Percentiles rank a stretch among this genome's conserved stretches.
Evolutionary conservation across 306 rosid species (phyloP).

Genomic region (Neltuma alba): DNA sequence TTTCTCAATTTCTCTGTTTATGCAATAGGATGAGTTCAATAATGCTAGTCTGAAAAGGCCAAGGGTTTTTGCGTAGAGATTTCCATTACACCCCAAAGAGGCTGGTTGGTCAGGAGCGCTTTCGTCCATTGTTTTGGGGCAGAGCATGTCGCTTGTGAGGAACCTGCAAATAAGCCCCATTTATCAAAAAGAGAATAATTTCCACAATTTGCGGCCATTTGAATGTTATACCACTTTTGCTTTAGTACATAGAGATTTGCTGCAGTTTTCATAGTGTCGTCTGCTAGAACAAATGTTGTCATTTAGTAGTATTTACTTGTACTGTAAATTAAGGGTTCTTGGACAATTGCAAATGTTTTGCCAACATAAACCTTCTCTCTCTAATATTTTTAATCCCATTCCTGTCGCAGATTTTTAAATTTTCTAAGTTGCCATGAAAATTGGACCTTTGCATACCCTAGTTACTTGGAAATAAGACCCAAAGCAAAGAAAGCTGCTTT

Average conservation of each 20-base stretch:
- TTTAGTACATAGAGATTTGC: conserved; percentile 5
- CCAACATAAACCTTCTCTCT: not conserved
- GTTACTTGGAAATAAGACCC: not conserved
- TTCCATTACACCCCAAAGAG: conserved; percentile 11
- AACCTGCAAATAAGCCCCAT: not conserved
- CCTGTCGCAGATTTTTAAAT: not conserved
- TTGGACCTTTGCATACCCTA: not conserved
- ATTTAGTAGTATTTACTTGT: not conserved
- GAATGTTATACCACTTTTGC: conserved; percentile 9
- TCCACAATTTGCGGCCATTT: not conserved
- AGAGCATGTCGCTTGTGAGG: conserved; percentile 4
- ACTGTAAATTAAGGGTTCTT: conserved; percentile 14
- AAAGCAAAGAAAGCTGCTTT: not conserved
- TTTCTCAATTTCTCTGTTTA: not conserved
- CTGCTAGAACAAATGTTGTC: not conserved
- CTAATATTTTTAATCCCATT: conserved; percentile 4
- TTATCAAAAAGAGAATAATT: not conserved
- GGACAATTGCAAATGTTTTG: conserved; percentile 15
- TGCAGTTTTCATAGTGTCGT: not conserved
- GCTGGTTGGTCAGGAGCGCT: conserved; percentile 7
- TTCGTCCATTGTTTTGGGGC: not conserved
- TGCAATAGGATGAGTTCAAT: not conserved
- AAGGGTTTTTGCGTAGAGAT: not conserved
- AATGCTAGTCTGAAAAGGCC: not conserved
- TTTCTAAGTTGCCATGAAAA: not conserved